phyloP scores from a whole-genome alignment of 306 rosid species.

The Lupinus albus region DNA sequence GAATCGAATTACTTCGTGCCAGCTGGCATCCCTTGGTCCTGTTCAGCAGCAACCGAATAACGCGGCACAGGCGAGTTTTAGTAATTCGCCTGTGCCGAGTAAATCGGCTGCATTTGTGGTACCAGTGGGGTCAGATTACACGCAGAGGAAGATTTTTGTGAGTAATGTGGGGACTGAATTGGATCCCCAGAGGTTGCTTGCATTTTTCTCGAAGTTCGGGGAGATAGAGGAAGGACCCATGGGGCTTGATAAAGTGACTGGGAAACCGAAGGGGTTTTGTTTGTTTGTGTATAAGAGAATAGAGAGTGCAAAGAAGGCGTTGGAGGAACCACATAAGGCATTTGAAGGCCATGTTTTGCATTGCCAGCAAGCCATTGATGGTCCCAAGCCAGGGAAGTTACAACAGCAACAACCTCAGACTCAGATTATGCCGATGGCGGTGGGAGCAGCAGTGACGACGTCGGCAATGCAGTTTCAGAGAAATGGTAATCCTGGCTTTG shows the following conservation, averaged over 20 bases:
- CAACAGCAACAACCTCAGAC: slow-evolving; percentile 51
- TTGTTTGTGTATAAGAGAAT: slow-evolving; percentile 63
- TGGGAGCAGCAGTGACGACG: neutral
- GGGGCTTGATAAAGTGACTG: slow-evolving; percentile 68
- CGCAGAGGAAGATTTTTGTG: slow-evolving; percentile 72
- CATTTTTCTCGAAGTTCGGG: slow-evolving; percentile 61
- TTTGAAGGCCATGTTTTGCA: slow-evolving; percentile 77
- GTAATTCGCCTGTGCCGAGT: too few species aligned
- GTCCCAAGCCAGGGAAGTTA: slow-evolving; percentile 63
- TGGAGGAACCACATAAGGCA: slow-evolving; percentile 72
- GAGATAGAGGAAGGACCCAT: slow-evolving; percentile 77
- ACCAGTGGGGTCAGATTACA: slow-evolving; percentile 49
- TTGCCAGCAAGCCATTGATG: slow-evolving; percentile 76
- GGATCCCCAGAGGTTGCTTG: slow-evolving; percentile 58
- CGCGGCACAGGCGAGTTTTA: too few species aligned
- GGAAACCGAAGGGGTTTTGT: slow-evolving; percentile 79
- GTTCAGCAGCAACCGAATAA: slow-evolving; percentile 36
- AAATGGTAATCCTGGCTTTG: slow-evolving; percentile 47
- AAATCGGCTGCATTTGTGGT: neutral
- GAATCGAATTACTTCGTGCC: slow-evolving; percentile 68
- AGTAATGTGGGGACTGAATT: slow-evolving; percentile 76
- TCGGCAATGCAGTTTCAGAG: slow-evolving; percentile 47
- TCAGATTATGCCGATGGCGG: slow-evolving; percentile 6
- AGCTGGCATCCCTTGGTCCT: slow-evolving; percentile 69
- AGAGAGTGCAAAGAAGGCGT: slow-evolving; percentile 64